Conservation (phyloP, 176 grass and related monocot species). For the Dactylis glomerata region DNA sequence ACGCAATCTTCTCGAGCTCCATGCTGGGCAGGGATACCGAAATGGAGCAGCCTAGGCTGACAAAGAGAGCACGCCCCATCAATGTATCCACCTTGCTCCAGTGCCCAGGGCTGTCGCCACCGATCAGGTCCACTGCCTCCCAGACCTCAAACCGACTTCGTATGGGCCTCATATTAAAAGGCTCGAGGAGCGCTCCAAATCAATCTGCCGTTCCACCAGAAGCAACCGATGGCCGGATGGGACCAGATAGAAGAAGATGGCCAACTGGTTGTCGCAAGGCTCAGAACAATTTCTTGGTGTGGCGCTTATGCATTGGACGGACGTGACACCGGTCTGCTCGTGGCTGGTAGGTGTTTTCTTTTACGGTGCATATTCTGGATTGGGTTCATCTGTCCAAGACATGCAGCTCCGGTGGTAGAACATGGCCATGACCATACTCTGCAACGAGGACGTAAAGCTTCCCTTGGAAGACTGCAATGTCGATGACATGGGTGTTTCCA, state of each 20-base stretch:
- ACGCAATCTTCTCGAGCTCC: slow-evolving; percentile 16
- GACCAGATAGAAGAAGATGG: not conserved
- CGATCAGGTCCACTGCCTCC: not conserved
- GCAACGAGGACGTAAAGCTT: not conserved
- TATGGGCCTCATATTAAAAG: not conserved
- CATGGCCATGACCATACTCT: not conserved
- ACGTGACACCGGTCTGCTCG: not conserved
- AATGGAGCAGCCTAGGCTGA: not conserved
- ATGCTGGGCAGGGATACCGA: not conserved
- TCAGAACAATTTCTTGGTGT: not conserved
- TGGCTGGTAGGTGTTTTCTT: too few relatives aligned
- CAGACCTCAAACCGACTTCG: not conserved
- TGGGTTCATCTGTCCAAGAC: too few relatives aligned
- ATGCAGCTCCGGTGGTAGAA: not conserved
- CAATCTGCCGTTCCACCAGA: not conserved
- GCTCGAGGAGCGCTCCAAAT: not conserved
- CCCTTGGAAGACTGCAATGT: not conserved
- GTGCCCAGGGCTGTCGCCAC: not conserved
- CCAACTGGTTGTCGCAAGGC: not conserved
- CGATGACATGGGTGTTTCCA: not conserved
- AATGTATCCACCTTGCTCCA: slow-evolving; percentile 1
- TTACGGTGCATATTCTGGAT: too few relatives aligned
- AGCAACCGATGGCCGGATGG: not conserved
- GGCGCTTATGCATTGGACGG: not conserved
- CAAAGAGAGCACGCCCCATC: slow-evolving; percentile 7